Base-by-base conservation (phyloP, 352 stramenopile species). In the Phytopythium oedochilum region DNA sequence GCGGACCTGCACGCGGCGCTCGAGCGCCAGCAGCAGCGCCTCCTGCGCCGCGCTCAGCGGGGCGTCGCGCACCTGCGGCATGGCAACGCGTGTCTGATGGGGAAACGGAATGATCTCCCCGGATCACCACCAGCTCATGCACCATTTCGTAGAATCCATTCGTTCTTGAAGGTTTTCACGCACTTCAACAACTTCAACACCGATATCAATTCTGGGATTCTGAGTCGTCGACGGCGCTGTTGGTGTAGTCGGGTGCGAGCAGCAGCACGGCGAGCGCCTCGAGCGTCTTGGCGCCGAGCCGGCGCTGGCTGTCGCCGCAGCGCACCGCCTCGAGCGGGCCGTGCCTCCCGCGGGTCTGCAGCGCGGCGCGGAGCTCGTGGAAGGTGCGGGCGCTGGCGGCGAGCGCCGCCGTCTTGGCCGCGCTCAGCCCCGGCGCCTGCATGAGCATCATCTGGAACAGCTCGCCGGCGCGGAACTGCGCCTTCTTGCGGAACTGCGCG, bases 371-470 rank as follows among this genome's bases (percentile, higher is more conserved):
- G 15, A 92, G 60, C 34, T 83, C 60, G 36, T 70, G 62, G 39
- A 92, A 83, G 22, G 74, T 89, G 22, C 66, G 61, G 52, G 81
- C 79, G 32, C 62, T 66, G 0, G 61, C 48, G 20, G 64, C 72
- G 11, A 92, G 38, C 5, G 63, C 76, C 1, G 69, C 67, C 0
- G 75, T 82, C 54, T 85, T 86, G 18, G 72, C 58, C 17, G 72
- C 73, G 56, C 76, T 89, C 0, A 92, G 43, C 0, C 76, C 73
- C 5, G 79, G 79, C 5, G 73, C 71, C 59, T 94, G 85, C 60
- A 89, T 82, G 3, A 94, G 74, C 85, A 94, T 94, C 63, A 83
- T 82, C 50, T 92, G 80, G 55, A 85, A 88, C 55, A 94, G 73
- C 35, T 94, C 82, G 23, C 73, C 66, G 5, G 82, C 79, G 0